phyloP scores from a whole-genome alignment of 2,329 filamentous ascomycete genomes.

The Beauveria sp. region DNA sequence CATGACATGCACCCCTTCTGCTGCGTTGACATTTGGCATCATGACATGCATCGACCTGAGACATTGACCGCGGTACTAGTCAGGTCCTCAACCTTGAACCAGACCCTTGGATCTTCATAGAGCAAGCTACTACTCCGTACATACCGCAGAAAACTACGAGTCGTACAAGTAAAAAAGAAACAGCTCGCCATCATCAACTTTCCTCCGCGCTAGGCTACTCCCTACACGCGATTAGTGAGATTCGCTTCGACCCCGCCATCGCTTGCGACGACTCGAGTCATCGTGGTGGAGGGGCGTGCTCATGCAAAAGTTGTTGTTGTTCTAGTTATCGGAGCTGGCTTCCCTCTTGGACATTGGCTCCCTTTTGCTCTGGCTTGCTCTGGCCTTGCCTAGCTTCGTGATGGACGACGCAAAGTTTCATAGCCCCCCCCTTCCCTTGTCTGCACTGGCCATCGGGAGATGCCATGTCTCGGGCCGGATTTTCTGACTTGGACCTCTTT shows the following conservation, averaged over 20 bases:
- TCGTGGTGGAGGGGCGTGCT: neutral
- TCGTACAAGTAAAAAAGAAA: neutral
- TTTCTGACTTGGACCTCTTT: neutral
- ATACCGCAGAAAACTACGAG: neutral
- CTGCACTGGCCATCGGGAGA: neutral
- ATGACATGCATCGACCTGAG: slow-evolving; percentile 4
- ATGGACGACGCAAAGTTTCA: neutral
- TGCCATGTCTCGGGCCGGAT: slow-evolving; percentile 1
- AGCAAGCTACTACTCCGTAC: neutral
- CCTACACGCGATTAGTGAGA: neutral
- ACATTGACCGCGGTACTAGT: neutral
- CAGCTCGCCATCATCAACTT: neutral
- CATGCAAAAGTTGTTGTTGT: neutral
- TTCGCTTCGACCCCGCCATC: neutral
- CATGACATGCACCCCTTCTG: neutral
- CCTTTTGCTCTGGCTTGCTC: neutral
- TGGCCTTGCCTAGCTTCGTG: neutral
- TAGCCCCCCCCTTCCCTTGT: no score
- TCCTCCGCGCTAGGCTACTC: neutral
- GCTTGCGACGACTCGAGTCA: neutral
- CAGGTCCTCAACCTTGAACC: neutral
- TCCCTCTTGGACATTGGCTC: neutral
- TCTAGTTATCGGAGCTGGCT: slow-evolving; percentile 3
- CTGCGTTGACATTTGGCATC: neutral
- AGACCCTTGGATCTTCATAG: neutral